phyloP scores from a whole-genome alignment of 202 grass and related monocot genomes.

The Digitaria exilis region DNA sequence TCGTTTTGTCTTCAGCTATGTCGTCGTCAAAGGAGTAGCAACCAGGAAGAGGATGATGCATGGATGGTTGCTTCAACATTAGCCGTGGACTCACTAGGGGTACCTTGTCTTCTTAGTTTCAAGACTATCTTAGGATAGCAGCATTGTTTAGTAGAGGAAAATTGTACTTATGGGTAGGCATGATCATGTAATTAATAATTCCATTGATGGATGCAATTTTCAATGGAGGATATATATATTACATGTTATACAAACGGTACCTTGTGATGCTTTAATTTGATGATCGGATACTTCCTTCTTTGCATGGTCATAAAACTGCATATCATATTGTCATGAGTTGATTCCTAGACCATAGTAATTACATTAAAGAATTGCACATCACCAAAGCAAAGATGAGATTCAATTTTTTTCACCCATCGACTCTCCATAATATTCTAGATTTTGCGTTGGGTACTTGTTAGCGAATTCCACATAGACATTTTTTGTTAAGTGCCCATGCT shows the following conservation, averaged over 20 bases:
- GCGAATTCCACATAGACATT: no score
- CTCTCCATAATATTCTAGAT: no score
- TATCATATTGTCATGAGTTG: no score
- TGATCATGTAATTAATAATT: neutral
- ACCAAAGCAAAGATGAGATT: no score
- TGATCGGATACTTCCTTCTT: neutral
- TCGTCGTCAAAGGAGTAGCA: neutral
- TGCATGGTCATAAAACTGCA: no score
- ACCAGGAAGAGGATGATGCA: neutral
- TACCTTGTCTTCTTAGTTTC: neutral
- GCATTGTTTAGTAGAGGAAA: neutral
- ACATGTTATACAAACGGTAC: neutral
- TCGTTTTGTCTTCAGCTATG: neutral
- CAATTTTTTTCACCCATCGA: no score
- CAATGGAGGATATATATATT: neutral
- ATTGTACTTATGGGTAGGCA: neutral
- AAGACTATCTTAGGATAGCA: neutral
- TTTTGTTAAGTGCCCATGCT: no score
- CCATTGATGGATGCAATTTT: neutral
- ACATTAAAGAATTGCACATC: no score
- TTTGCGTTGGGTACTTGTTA: no score
- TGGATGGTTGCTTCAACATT: conserved; percentile 1
- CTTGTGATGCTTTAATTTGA: neutral
- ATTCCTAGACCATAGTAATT: no score
- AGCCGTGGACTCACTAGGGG: neutral